Evolutionary conservation across 257 asterid genomes (phyloP).

Genomic region (Lycium ferocissimum): DNA sequence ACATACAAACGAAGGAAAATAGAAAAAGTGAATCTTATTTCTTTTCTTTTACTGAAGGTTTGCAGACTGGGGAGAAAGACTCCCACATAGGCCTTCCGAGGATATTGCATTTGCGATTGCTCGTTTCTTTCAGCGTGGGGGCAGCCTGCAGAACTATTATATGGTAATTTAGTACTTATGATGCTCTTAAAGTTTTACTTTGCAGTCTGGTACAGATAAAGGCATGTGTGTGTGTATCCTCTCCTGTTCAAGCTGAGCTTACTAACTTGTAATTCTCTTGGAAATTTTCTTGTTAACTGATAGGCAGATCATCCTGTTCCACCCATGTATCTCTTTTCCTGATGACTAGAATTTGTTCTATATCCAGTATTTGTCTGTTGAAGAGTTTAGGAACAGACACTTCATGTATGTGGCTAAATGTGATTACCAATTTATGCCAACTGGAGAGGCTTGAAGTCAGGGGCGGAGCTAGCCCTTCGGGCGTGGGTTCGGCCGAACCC

Average conservation of each 20-base stretch:
- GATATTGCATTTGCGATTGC: constrained; percentile 98
- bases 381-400: not conserved
- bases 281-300: not conserved
- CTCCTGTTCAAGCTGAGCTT: constrained; percentile 15
- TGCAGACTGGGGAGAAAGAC: constrained; percentile 85
- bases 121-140: constrained; percentile 97
- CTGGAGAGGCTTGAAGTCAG: not conserved
- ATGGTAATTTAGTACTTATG: constrained; percentile 61
- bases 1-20: not conserved
- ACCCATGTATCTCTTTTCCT: not conserved
- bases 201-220: constrained; percentile 15
- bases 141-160: constrained; percentile 91
- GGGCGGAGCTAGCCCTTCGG: too few species aligned
- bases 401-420: constrained; percentile 6
- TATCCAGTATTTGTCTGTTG: constrained; percentile 12
- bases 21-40: not conserved
- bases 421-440: constrained; percentile 4
- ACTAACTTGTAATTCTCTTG: not conserved
- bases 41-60: constrained; percentile 58
- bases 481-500: too few species aligned
- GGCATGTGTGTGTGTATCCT: not conserved
- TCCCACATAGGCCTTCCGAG: constrained; percentile 87
- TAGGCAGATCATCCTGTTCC: not conserved
- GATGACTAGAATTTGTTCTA: not conserved
- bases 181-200: constrained; percentile 4